Conservation (phyloP, 345 rosid species). For the Rhodamnia rubescens region DNA sequence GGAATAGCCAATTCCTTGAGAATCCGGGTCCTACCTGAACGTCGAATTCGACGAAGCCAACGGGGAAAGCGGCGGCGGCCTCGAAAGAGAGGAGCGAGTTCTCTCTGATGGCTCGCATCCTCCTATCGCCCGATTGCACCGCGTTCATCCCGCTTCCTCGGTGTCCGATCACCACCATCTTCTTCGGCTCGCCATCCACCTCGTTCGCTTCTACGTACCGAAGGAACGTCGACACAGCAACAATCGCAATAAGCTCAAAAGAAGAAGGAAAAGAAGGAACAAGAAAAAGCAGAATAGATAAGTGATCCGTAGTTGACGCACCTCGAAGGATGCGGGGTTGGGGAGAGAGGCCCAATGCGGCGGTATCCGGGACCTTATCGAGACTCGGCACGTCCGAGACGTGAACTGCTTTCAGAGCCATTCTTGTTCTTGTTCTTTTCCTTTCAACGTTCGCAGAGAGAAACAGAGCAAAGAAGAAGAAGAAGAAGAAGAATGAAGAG, state of each 20-base stretch:
- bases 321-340: constrained; percentile 30
- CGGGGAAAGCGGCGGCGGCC: constrained; percentile 52
- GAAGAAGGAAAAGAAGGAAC: background rate
- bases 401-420: constrained; percentile 79
- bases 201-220: background rate
- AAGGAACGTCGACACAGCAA: background rate
- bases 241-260: background rate
- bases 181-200: background rate
- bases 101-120: constrained; percentile 64
- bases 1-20: background rate
- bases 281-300: background rate
- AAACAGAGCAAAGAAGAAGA: background rate
- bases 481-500: background rate
- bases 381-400: constrained; percentile 67
- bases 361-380: constrained; percentile 41
- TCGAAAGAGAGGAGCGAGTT: constrained; percentile 77
- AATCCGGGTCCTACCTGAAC: constrained; percentile 54
- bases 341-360: constrained; percentile 20
- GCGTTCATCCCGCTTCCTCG: constrained; percentile 86
- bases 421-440: background rate
- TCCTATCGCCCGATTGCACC: constrained; percentile 47
- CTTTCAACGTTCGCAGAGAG: background rate
- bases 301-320: background rate
- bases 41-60: constrained; percentile 85
- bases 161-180: constrained; percentile 72